Percentiles rank a stretch among this genome's conserved stretches.
phyloP scores from a whole-genome alignment of 1,139 yeast genomes.

The Debaryomyces sp. region DNA sequence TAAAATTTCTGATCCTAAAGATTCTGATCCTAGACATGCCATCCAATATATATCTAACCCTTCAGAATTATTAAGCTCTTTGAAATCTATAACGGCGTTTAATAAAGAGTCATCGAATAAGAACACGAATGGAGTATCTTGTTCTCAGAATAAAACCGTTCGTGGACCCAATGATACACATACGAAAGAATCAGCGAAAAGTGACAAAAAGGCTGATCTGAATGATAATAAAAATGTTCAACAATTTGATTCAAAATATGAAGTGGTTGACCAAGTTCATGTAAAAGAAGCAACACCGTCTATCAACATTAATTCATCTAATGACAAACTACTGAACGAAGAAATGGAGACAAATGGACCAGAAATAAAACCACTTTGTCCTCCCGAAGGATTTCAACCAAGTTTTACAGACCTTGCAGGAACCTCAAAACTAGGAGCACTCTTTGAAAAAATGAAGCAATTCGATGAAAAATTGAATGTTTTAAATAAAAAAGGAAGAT shows the following conservation, averaged over 20 bases:
- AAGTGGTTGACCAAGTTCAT: background rate
- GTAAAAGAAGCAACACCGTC: background rate
- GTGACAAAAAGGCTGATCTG: background rate
- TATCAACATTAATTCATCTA: background rate
- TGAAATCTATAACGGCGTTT: background rate
- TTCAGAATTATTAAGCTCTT: background rate
- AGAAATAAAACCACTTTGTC: constrained; percentile 7
- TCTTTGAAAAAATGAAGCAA: constrained; percentile 21
- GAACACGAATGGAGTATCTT: background rate
- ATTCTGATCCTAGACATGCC: background rate
- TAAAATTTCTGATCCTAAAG: background rate
- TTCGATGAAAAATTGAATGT: constrained; percentile 19
- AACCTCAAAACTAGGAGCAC: constrained; percentile 16
- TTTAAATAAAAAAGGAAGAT: constrained; percentile 7
- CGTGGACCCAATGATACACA: background rate
- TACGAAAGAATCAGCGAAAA: background rate
- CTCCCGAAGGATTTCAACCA: constrained; percentile 7
- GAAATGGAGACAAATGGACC: constrained; percentile 7
- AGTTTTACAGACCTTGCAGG: constrained; percentile 6
- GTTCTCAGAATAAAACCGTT: background rate
- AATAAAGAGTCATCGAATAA: background rate
- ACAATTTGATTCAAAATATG: background rate
- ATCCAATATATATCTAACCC: background rate
- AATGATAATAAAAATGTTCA: background rate
- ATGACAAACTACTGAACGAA: background rate